A percentile compares a stretch with the other conserved stretches of the same genome.
Evolutionary conservation across 1,284 basidiomycete genomes (phyloP).

Genomic region (Moesziomyces antarcticus): DNA sequence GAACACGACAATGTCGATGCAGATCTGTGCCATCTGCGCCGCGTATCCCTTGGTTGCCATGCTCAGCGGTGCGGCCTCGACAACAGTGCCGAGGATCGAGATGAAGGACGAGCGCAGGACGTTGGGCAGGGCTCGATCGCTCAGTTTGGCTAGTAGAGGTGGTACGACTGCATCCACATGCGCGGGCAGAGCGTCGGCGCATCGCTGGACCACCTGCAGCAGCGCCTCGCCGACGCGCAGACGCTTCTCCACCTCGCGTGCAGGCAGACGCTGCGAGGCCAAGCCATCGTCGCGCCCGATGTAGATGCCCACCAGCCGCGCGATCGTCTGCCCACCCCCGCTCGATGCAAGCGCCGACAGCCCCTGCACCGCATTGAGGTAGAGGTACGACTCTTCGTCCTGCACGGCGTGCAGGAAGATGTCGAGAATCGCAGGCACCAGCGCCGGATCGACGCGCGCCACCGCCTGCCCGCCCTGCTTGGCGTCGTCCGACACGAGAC

Average conservation of each 20-base stretch:
- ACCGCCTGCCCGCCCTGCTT: constrained; percentile 23
- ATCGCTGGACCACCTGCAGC: constrained; percentile 79
- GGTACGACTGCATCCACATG: constrained; percentile 45
- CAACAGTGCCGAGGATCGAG: constrained; percentile 60
- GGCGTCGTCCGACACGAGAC: constrained; percentile 54
- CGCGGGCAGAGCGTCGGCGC: constrained; percentile 78
- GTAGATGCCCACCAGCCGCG: constrained; percentile 51
- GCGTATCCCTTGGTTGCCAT: constrained; percentile 44
- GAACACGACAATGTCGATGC: constrained; percentile 55
- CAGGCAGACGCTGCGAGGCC: constrained; percentile 15
- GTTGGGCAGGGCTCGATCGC: constrained; percentile 51
- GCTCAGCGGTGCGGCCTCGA: constrained; percentile 58
- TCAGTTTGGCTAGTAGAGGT: constrained; percentile 52
- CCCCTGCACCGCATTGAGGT: constrained; percentile 90
- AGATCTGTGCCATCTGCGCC: constrained; percentile 36
- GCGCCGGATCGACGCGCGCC: constrained; percentile 55
- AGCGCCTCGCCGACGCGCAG: constrained; percentile 90
- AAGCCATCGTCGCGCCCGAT: constrained; percentile 46
- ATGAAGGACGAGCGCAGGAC: constrained; percentile 60
- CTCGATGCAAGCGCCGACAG: constrained; percentile 72
- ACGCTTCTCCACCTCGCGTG: constrained; percentile 79
- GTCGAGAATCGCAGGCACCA: constrained; percentile 84
- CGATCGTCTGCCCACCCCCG: constrained; percentile 42
- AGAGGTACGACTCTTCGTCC: constrained; percentile 94
- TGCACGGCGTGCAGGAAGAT: constrained; percentile 87